phyloP scores from a whole-genome alignment of 257 asterid species.

The Solanum acaule region DNA sequence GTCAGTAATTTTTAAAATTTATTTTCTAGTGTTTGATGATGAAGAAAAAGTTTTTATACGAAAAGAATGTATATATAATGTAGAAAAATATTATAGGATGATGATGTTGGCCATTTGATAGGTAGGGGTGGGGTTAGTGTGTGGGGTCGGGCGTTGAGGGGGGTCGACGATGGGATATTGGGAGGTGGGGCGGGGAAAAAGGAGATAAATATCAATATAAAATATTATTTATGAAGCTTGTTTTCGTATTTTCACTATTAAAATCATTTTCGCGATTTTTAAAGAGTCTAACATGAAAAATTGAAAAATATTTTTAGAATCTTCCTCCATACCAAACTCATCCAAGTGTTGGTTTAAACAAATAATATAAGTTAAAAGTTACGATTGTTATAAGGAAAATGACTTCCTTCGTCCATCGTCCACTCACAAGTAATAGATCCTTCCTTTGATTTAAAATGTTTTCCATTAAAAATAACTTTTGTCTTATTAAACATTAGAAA shows the following conservation, averaged over 20 bases:
- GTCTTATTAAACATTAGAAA: no score
- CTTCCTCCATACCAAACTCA: not conserved
- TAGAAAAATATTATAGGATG: no score
- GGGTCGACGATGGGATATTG: no score
- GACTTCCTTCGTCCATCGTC: not conserved
- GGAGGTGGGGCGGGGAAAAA: not conserved
- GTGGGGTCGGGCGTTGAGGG: not conserved
- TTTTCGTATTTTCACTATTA: no score
- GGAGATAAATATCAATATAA: not conserved
- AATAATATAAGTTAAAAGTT: not conserved
- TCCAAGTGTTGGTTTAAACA: not conserved
- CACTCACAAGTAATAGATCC: not conserved
- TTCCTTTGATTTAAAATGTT: not conserved
- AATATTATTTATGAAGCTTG: not conserved
- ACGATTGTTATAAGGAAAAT: not conserved
- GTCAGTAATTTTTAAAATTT: no score
- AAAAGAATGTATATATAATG: no score
- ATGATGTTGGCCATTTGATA: not conserved
- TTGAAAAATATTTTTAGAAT: no score
- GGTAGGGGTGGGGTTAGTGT: not conserved
- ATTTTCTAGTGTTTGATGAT: not conserved
- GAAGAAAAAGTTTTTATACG: no score
- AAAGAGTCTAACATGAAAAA: not conserved
- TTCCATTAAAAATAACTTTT: not conserved
- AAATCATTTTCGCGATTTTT: no score